Percentiles rank a stretch among this genome's conserved stretches.
Conservation (phyloP, 2,329 filamentous ascomycete species). For the Cladosporium halotolerans region DNA sequence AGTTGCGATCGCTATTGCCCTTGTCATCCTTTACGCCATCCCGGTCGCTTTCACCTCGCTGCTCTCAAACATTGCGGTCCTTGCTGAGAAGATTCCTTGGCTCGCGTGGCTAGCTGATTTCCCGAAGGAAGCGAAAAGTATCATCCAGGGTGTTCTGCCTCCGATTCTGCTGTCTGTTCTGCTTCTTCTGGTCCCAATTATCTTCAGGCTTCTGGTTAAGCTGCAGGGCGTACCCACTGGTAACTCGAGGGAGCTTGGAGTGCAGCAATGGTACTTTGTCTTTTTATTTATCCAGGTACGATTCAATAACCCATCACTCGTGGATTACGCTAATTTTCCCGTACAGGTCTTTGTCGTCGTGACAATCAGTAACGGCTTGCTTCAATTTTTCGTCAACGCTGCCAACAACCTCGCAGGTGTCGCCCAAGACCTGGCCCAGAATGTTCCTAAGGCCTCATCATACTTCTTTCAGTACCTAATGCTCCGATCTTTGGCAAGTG, state of each 20-base stretch:
- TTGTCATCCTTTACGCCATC: constrained; percentile 84
- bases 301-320: background rate
- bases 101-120: constrained; percentile 61
- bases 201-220: constrained; percentile 65
- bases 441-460: constrained; percentile 80
- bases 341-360: constrained; percentile 76
- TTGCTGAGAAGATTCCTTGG: constrained; percentile 63
- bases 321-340: background rate
- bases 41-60: constrained; percentile 84
- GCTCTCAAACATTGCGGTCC: constrained; percentile 66
- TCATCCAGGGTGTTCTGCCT: constrained; percentile 81
- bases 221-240: constrained; percentile 79
- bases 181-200: constrained; percentile 71
- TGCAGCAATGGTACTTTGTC: constrained; percentile 86
- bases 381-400: constrained; percentile 58
- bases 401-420: constrained; percentile 61
- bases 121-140: constrained; percentile 55
- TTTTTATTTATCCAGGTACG: constrained; percentile 81
- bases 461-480: constrained; percentile 99
- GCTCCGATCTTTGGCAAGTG: constrained; percentile 84
- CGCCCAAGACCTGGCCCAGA: constrained; percentile 65
- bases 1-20: constrained; percentile 58
- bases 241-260: constrained; percentile 69
- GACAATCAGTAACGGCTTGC: constrained; percentile 71
- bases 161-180: constrained; percentile 69